Conservation (phyloP, 495 filamentous ascomycete species). For the Podospora tetraspora region DNA sequence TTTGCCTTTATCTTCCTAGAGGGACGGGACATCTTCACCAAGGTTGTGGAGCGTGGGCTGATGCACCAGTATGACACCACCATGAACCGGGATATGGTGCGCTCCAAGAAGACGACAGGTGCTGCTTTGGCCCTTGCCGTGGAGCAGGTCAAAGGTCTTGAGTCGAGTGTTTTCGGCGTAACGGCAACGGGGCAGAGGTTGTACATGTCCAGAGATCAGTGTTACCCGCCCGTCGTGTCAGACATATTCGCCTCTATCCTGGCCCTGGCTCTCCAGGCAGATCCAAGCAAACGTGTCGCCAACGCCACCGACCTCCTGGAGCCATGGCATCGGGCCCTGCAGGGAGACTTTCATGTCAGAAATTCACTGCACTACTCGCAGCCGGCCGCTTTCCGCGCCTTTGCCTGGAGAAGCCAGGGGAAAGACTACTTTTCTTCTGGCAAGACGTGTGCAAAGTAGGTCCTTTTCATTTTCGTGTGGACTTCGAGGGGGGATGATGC, state of each 20-base stretch:
- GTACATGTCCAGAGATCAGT: conserved; percentile 1
- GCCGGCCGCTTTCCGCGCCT: neutral
- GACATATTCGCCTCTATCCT: conserved; percentile 1
- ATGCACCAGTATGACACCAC: conserved; percentile 2
- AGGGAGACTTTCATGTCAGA: neutral
- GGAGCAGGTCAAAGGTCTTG: neutral
- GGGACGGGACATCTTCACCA: neutral
- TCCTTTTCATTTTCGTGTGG: neutral
- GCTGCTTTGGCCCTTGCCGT: neutral
- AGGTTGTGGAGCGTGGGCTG: neutral
- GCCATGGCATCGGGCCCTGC: neutral
- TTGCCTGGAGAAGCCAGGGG: neutral
- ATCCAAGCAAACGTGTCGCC: neutral
- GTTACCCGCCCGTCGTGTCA: neutral
- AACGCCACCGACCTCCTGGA: neutral
- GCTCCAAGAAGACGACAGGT: neutral
- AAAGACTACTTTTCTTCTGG: neutral
- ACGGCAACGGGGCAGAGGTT: neutral
- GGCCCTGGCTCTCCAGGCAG: neutral
- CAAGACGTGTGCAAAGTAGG: neutral
- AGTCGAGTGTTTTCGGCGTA: neutral
- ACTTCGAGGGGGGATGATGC: neutral
- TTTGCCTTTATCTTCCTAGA: conserved; percentile 1
- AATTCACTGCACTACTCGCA: conserved; percentile 1
- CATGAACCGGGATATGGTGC: neutral